Conservation (phyloP, 495 filamentous ascomycete species). For the Aeminium ludgeri region DNA sequence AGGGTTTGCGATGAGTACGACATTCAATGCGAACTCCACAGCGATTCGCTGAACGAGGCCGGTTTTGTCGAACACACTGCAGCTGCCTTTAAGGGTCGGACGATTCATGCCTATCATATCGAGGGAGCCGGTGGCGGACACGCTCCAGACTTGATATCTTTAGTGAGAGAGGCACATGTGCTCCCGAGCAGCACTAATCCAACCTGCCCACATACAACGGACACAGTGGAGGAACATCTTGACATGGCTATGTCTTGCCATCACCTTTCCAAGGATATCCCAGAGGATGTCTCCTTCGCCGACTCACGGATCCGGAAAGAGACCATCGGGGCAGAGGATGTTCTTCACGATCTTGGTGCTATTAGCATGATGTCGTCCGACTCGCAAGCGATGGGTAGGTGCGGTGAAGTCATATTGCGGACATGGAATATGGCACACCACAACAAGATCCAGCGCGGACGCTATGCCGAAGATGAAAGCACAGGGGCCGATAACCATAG, state of each 20-base stretch:
- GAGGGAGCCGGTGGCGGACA: slow-evolving; percentile 94
- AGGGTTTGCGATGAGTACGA: slow-evolving; percentile 77
- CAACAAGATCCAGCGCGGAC: slow-evolving; percentile 78
- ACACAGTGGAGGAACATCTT: slow-evolving; percentile 91
- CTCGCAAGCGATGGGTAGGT: slow-evolving; percentile 93
- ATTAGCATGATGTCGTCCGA: slow-evolving; percentile 98
- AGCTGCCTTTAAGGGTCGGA: slow-evolving; percentile 67
- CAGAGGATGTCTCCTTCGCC: slow-evolving; percentile 90
- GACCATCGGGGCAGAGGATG: slow-evolving; percentile 94
- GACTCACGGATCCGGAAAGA: slow-evolving; percentile 92
- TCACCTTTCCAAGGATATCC: slow-evolving; percentile 77
- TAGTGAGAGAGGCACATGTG: slow-evolving; percentile 83
- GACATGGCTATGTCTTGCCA: slow-evolving; percentile 99
- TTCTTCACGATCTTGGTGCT: slow-evolving; percentile 90
- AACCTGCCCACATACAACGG: slow-evolving; percentile 80
- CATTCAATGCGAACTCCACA: slow-evolving; percentile 91
- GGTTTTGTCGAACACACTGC: slow-evolving; percentile 93
- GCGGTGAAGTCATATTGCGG: slow-evolving; percentile 82
- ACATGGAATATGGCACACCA: slow-evolving; percentile 99
- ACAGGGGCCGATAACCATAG: slow-evolving; percentile 82
- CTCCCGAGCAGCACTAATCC: slow-evolving; percentile 88
- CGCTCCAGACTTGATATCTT: slow-evolving; percentile 89
- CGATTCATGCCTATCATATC: slow-evolving; percentile 96
- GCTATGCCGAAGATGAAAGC: slow-evolving; percentile 57
- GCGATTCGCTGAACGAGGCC: slow-evolving; percentile 92